Conservation (phyloP, 208 protist species). For the Endotrypanum monterogeii region DNA sequence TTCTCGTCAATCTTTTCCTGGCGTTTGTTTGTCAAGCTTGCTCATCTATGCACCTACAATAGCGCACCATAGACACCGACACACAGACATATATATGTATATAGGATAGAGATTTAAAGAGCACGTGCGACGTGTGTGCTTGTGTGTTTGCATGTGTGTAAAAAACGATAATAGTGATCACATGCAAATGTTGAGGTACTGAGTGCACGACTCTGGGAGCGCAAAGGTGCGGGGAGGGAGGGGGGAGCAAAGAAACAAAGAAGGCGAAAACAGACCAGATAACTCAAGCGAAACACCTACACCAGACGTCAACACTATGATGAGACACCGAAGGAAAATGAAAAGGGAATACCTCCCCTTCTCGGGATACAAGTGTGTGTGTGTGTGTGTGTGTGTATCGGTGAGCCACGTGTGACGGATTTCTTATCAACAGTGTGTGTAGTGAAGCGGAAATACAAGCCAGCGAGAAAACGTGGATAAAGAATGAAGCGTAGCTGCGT, state of each 20-base stretch:
- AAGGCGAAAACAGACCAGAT: not conserved
- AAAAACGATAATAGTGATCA: no score
- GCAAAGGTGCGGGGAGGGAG: not conserved
- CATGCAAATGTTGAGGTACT: no score
- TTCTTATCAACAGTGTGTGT: not conserved
- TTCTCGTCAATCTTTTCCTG: not conserved
- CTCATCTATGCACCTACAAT: no score
- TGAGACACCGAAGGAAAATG: not conserved
- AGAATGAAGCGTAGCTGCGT: not conserved
- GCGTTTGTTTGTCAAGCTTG: no score
- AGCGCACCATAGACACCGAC: no score
- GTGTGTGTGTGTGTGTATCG: not conserved
- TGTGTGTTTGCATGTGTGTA: no score
- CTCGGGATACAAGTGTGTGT: not conserved
- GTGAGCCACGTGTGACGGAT: not conserved
- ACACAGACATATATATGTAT: no score
- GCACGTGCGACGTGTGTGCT: no score
- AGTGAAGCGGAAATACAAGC: not conserved
- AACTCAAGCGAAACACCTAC: not conserved
- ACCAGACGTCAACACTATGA: not conserved
- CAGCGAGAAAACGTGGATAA: not conserved
- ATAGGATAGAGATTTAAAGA: no score
- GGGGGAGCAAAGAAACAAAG: not conserved
- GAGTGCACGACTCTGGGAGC: no score
- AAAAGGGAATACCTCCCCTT: not conserved